Evolutionary conservation across 2,329 filamentous ascomycete genomes (phyloP).

Genomic region (Metarhizium album): DNA sequence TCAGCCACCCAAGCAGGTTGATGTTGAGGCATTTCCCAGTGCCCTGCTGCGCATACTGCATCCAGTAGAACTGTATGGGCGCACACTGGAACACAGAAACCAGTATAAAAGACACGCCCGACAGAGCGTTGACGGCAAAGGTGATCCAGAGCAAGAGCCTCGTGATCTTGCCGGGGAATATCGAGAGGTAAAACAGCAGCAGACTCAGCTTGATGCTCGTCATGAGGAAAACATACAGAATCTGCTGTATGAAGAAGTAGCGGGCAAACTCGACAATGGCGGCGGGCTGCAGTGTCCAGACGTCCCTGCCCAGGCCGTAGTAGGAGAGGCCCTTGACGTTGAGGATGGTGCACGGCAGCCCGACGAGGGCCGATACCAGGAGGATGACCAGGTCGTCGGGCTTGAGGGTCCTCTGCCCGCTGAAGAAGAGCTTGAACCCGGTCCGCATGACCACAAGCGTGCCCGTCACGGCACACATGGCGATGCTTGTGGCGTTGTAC

Average conservation of each 20-base stretch:
- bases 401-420: constrained; percentile 19
- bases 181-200: constrained; percentile 5
- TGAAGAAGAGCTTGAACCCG: constrained; percentile 15
- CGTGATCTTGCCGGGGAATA: constrained; percentile 2
- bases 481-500: constrained; percentile 7
- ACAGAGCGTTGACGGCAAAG: not conserved
- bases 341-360: constrained; percentile 15
- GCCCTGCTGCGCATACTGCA: not conserved
- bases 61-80: constrained; percentile 3
- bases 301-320: constrained; percentile 21
- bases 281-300: constrained; percentile 19
- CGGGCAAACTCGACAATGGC: constrained; percentile 2
- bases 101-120: not conserved
- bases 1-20: constrained; percentile 4
- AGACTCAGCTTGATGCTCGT: constrained; percentile 4
- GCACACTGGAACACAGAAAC: constrained; percentile 3
- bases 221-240: constrained; percentile 6
- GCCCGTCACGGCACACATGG: constrained; percentile 12
- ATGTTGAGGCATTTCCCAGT: constrained; percentile 5
- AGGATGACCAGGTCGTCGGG: constrained; percentile 22
- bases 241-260: constrained; percentile 6
- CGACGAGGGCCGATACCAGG: constrained; percentile 11
- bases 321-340: constrained; percentile 13
- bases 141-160: constrained; percentile 3
- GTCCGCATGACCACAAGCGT: constrained; percentile 11